Conservation (phyloP, 306 rosid genomes). For the Acacia confusa region DNA sequence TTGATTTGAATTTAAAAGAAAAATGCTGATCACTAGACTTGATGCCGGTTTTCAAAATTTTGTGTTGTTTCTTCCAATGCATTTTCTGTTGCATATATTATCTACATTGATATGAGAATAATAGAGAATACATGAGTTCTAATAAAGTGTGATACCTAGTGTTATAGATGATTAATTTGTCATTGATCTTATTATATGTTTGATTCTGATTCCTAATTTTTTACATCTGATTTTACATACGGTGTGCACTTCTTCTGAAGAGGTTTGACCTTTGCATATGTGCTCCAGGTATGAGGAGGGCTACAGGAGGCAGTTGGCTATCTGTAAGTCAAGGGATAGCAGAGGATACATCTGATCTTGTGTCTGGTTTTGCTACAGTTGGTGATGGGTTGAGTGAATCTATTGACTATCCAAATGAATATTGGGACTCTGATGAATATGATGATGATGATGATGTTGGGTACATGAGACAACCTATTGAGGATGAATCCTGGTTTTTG, state of each 20-base stretch:
- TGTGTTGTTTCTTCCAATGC: not conserved
- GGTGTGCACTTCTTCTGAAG: not conserved
- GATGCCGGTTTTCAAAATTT: not conserved
- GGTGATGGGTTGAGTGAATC: slow-evolving; percentile 90
- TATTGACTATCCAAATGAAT: slow-evolving; percentile 73
- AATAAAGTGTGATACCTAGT: not conserved
- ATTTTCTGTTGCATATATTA: slow-evolving; percentile 8
- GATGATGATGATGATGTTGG: slow-evolving; percentile 91
- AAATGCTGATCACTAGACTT: slow-evolving; percentile 1
- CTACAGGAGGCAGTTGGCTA: slow-evolving; percentile 76
- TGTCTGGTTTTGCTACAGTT: slow-evolving; percentile 87
- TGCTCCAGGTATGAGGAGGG: slow-evolving; percentile 64
- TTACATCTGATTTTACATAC: slow-evolving; percentile 20
- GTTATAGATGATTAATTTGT: slow-evolving; percentile 15
- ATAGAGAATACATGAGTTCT: not conserved
- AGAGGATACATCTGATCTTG: slow-evolving; percentile 86
- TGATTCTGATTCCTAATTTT: not conserved
- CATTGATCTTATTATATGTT: slow-evolving; percentile 9
- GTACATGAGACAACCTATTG: slow-evolving; percentile 89
- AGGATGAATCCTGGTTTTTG: slow-evolving; percentile 90
- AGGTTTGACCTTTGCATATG: slow-evolving; percentile 27
- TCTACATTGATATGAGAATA: not conserved
- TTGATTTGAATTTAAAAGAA: not conserved
- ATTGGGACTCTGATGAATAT: slow-evolving; percentile 93
- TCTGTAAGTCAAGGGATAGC: slow-evolving; percentile 92